Evolutionary conservation across 495 filamentous ascomycete species (phyloP).

Genomic region (Parathielavia hyrcaniae): DNA sequence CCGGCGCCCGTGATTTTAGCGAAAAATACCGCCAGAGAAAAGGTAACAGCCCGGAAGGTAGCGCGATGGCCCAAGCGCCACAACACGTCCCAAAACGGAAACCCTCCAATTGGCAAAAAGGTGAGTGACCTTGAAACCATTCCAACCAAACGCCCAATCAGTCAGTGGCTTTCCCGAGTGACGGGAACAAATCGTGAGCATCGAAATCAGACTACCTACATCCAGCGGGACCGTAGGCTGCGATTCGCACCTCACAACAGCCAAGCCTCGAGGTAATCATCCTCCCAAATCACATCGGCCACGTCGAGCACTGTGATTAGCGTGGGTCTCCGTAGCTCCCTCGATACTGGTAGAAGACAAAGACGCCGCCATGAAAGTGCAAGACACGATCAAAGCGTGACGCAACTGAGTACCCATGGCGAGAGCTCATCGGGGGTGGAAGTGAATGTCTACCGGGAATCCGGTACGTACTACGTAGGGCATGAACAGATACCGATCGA

Average conservation of each 20-base stretch:
- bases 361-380: background rate
- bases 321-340: too few species aligned
- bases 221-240: background rate
- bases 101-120: background rate
- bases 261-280: too few species aligned
- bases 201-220: too few species aligned
- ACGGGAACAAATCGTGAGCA: too few species aligned
- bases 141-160: background rate
- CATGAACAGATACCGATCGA: background rate
- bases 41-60: constrained; percentile 18
- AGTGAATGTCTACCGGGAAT: too few species aligned
- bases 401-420: background rate
- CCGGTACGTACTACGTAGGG: too few species aligned
- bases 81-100: constrained; percentile 29
- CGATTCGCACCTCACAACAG: too few species aligned
- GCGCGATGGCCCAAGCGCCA: constrained; percentile 35
- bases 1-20: constrained; percentile 32
- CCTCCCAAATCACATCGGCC: too few species aligned
- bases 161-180: too few species aligned
- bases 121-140: background rate
- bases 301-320: too few species aligned
- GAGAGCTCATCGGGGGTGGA: too few species aligned
- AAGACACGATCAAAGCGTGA: background rate
- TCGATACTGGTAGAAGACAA: background rate
- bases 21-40: constrained; percentile 25